Base-by-base conservation (phyloP, 805 yeast genomes). In the Myxozyma sirexii region DNA sequence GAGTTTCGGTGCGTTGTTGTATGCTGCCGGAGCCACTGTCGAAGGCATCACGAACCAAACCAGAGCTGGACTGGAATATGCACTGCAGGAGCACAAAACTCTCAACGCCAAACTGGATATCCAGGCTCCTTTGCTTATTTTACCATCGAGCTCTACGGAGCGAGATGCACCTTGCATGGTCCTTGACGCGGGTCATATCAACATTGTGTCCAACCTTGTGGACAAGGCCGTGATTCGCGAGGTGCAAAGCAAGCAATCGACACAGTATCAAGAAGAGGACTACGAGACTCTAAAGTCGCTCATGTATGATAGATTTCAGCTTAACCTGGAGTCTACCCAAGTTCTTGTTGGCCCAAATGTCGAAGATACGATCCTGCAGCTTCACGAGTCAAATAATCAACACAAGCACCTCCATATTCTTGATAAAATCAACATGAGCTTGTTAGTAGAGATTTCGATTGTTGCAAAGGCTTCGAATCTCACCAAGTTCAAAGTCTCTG, bases 161-260 rank as follows among this genome's bases (percentile, higher is more conserved):
- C 85, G 90, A 84, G 79, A 86, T 42, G 85, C 97, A 0, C 96
- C 97, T 0, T 96, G 96, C 65, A 89, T 92, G 2, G 83, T 94
- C 19, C 79, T 94, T 55, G 98, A 94, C 78, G 97, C 97, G 6
- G 99, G 99, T 70, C 97, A 93, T 72, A 86, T 96, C 24, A 85
- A 90, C 64, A 84, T 94, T 15, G 75, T 78, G 1, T 89, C 97
- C 70, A 94, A 92, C 67, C 79, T 93, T 42, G 94, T 85, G 2
- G 88, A 87, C 48, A 84, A 83, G 64, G 80, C 82, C 2, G 83
- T 82, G 47, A 80, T 91, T 27, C 84, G 85, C 52, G 85, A 84
- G 59, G 82, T 91, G 47, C 89, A 85, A 69, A 68, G 71, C 33
- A 77, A 84, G 26, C 83, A 88, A 69, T 76, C 80, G n/a, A 72